Evolutionary conservation across 352 stramenopile species (phyloP).

Genomic region (Globisporangium splendens): DNA sequence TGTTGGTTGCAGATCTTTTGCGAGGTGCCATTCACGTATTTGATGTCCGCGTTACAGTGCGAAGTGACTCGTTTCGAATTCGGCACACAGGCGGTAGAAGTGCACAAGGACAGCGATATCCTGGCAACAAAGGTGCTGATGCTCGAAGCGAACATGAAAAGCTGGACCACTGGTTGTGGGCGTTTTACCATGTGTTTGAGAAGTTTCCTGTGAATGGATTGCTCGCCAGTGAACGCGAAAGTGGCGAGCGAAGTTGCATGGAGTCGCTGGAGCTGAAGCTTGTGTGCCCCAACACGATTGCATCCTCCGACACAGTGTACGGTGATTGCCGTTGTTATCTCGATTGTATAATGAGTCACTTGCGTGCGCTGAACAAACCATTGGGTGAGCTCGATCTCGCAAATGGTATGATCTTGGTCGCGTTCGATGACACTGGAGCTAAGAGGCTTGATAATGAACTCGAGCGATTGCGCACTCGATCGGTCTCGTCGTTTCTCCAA

Average conservation of each 20-base stretch:
- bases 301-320: conserved; percentile 5
- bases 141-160: conserved; percentile 8
- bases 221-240: conserved; percentile 4
- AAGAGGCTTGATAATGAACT: conserved; percentile 9
- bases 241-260: background rate
- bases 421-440: background rate
- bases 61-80: conserved; percentile 57
- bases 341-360: conserved; percentile 36
- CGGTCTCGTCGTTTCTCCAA: conserved; percentile 28
- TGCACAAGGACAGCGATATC: conserved; percentile 11
- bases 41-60: conserved; percentile 30
- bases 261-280: conserved; percentile 24
- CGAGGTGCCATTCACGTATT: conserved; percentile 14
- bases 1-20: conserved; percentile 27
- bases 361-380: conserved; percentile 58
- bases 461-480: conserved; percentile 12
- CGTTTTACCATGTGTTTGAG: conserved; percentile 45
- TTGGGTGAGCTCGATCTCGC: conserved; percentile 34
- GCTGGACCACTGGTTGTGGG: conserved; percentile 22
- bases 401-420: conserved; percentile 3
- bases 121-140: conserved; percentile 12
- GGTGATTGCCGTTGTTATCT: conserved; percentile 20
- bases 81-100: conserved; percentile 13
- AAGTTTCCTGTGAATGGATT: conserved; percentile 41
- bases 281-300: conserved; percentile 7